Conservation (phyloP, 2,329 filamentous ascomycete genomes). For the Grosmannia penicillata region DNA sequence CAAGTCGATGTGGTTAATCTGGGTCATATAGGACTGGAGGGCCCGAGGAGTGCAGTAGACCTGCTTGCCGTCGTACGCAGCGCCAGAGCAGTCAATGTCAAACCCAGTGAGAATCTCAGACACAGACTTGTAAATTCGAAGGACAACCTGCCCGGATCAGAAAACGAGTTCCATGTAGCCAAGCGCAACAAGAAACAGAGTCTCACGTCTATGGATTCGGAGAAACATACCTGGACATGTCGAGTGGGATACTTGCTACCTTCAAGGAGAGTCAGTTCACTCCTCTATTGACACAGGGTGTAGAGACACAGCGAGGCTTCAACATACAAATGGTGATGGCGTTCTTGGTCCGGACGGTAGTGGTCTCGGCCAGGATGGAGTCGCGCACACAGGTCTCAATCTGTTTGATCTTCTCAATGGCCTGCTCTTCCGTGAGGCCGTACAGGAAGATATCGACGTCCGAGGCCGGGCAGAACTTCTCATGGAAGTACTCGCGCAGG, state of each 20-base stretch:
- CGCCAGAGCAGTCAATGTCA: conserved; percentile 73
- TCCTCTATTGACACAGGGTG: background rate
- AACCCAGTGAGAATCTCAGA: conserved; percentile 80
- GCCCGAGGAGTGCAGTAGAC: conserved; percentile 69
- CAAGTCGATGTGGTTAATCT: conserved; percentile 68
- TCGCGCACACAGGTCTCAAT: conserved; percentile 66
- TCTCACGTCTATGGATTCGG: background rate
- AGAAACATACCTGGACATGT: conserved; percentile 45
- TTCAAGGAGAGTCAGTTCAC: conserved; percentile 9
- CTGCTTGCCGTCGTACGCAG: conserved; percentile 65
- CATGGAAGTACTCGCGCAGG: conserved; percentile 63
- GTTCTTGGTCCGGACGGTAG: conserved; percentile 73
- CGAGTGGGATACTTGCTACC: conserved; percentile 70
- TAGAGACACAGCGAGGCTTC: background rate
- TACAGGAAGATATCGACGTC: conserved; percentile 83
- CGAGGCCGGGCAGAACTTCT: conserved; percentile 66
- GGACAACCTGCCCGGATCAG: conserved; percentile 45
- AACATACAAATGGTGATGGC: conserved; percentile 59
- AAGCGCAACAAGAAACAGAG: background rate
- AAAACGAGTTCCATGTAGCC: background rate
- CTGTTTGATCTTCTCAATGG: conserved; percentile 68
- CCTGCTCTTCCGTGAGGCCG: conserved; percentile 61
- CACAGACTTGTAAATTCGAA: conserved; percentile 71
- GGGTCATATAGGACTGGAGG: conserved; percentile 64
- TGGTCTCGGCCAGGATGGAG: conserved; percentile 68